These are phyloP conservation scores for Sporothrix protearum DNA, from an alignment of 2,329 filamentous ascomycete species.

Conservation along the genomic window DNA sequence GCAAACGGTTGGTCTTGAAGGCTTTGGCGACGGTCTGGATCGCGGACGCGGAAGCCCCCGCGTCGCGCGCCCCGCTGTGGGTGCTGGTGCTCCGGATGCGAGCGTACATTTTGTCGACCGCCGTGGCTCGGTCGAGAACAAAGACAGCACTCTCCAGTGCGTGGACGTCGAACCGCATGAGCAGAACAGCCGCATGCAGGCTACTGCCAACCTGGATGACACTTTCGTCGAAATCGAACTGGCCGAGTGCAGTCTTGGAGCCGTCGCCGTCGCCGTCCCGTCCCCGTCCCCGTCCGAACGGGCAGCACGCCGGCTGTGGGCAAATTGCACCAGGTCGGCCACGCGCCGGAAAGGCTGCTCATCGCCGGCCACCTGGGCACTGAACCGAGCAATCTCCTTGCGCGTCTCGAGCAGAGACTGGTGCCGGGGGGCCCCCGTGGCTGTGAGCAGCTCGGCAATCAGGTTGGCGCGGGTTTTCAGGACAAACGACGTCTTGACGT, in stretches of 20 bases:
- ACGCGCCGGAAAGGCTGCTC: slow-evolving; percentile 51
- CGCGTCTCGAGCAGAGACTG: background rate
- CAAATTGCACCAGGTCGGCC: slow-evolving; percentile 43
- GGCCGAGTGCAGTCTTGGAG: too few relatives aligned
- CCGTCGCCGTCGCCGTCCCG: too few relatives aligned
- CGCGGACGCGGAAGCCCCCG: background rate
- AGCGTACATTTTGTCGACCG: background rate
- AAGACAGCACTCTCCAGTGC: slow-evolving; percentile 39
- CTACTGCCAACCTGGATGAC: slow-evolving; percentile 38
- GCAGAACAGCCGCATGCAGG: slow-evolving; percentile 44
- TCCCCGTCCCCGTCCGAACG: background rate
- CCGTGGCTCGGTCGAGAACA: background rate
- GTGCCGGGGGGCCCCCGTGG: background rate
- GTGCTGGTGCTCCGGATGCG: background rate
- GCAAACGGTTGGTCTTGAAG: background rate
- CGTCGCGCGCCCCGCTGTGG: background rate
- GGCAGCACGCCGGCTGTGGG: slow-evolving; percentile 32
- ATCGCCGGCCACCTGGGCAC: slow-evolving; percentile 31
- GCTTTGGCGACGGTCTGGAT: background rate
- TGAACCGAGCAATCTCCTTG: background rate
- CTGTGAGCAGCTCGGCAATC: background rate
- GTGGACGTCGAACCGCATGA: slow-evolving; percentile 47
- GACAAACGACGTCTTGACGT: slow-evolving; percentile 1
- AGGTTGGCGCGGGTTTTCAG: background rate
- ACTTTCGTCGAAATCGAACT: slow-evolving; percentile 39